A percentile compares a stretch with the other conserved stretches of the same genome.
phyloP scores from a whole-genome alignment of 768 basidiomycete species.

The Suillus cothurnatus region DNA sequence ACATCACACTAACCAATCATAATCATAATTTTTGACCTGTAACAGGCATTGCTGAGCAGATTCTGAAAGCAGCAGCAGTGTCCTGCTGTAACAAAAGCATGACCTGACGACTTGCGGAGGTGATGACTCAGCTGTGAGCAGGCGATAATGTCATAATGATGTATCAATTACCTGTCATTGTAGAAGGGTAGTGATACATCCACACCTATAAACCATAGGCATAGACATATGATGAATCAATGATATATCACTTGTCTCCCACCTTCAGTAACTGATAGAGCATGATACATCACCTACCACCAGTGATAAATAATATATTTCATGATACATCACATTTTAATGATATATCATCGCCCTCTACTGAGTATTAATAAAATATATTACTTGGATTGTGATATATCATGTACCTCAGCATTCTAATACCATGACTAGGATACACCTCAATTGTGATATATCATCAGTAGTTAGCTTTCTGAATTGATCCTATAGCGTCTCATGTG shows the following conservation, averaged over 20 bases:
- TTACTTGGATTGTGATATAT: background rate
- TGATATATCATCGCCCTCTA: background rate
- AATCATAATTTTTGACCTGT: no score
- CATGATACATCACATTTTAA: background rate
- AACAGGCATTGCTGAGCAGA: no score
- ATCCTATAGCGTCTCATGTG: background rate
- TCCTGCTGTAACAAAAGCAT: no score
- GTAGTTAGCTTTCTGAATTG: background rate
- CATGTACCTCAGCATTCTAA: no score
- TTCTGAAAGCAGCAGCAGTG: no score
- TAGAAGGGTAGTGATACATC: slow-evolving; percentile 3
- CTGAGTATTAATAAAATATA: background rate
- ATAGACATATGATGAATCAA: slow-evolving; percentile 1
- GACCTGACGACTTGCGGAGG: no score
- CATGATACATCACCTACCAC: background rate
- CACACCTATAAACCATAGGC: slow-evolving; percentile 1
- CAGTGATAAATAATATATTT: background rate
- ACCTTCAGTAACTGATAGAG: background rate
- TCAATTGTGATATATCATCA: no score
- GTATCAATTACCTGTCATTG: slow-evolving; percentile 6
- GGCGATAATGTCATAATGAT: background rate
- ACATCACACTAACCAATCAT: no score
- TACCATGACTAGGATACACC: no score
- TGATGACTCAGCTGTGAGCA: background rate
- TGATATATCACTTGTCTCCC: background rate